Base-by-base conservation (phyloP, 495 filamentous ascomycete species). In the Endocarpon pusillum region DNA sequence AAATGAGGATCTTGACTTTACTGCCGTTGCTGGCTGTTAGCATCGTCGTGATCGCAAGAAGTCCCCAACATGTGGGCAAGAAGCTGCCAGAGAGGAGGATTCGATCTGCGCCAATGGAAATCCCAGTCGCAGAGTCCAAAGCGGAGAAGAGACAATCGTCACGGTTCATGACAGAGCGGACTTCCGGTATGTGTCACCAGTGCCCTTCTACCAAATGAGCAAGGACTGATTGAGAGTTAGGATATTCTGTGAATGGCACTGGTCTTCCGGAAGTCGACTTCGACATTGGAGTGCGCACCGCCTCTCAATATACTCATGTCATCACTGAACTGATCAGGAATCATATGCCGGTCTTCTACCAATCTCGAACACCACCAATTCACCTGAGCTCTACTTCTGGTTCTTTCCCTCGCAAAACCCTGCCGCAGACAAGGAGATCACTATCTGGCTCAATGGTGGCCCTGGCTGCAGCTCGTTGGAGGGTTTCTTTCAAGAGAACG, bases 311-410 rank as follows among this genome's bases (percentile, higher is more conserved):
- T n/a, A n/a, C n/a, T n/a, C n/a, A n/a, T n/a, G n/a, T n/a, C n/a
- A n/a, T n/a, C n/a, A n/a, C n/a, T n/a, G n/a, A n/a, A n/a, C n/a
- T n/a, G n/a, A n/a, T n/a, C n/a, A n/a, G n/a, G n/a, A 85, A 47
- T 75, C 68, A 0, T 85, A 84, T 42, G 71, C 79, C 18, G 79
- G 79, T 12, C 61, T 75, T n/a, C 49, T 87, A 4, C 67, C 79
- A n/a, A 81, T 83, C 38, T 69, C 65, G 2, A 52, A 53, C 3
- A 43, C 62, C 22, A 47, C 59, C 1, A 57, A 67, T 18, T 65
- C 73, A 38, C 57, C 57, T 1, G 62, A 63, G 30, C 52, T 85
- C n/a, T 83, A 67, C 42, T 86, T 81, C 47, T 86, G 80, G 78
- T 81, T 75, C 53, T 81, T 78, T 40, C 76, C 74, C 0, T 68